A percentile compares a stretch with the other conserved stretches of the same genome.
Conservation (phyloP, 2,329 filamentous ascomycete species). For the Thelonectria blattea region DNA sequence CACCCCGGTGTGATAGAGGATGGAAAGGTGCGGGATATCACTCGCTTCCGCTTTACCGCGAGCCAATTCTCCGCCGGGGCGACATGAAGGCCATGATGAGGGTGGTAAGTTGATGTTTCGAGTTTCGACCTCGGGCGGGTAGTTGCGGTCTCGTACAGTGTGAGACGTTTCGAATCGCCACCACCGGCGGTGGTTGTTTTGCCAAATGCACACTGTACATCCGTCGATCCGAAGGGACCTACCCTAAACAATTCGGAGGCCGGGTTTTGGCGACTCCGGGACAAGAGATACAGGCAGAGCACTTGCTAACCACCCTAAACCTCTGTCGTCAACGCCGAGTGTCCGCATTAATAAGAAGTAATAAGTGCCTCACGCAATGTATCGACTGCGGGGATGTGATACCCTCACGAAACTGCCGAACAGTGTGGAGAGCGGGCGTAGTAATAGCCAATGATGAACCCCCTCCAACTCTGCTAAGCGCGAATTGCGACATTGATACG, state of each 20-base stretch:
- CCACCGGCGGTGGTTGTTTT: background rate
- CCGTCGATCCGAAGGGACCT: background rate
- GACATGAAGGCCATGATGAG: background rate
- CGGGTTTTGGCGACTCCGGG: no score
- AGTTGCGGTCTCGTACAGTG: constrained; percentile 7
- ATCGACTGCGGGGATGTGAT: background rate
- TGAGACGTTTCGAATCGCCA: background rate
- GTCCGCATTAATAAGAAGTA: no score
- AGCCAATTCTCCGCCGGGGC: background rate
- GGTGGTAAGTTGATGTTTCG: constrained; percentile 4
- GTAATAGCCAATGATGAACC: constrained; percentile 11
- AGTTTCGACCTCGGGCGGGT: constrained; percentile 1
- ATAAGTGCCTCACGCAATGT: background rate
- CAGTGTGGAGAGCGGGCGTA: constrained; percentile 3
- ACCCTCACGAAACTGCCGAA: background rate
- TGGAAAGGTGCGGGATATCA: background rate
- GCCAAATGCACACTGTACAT: constrained; percentile 1
- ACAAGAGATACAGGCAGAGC: no score
- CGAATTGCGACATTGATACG: constrained; percentile 18
- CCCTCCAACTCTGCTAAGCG: background rate
- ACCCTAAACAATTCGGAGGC: background rate
- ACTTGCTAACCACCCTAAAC: no score
- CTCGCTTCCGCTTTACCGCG: background rate
- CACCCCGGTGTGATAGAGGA: constrained; percentile 18
- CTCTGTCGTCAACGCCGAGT: no score